Conservation (phyloP, 1,284 basidiomycete genomes). For the Fomitiporia mediterranea region DNA sequence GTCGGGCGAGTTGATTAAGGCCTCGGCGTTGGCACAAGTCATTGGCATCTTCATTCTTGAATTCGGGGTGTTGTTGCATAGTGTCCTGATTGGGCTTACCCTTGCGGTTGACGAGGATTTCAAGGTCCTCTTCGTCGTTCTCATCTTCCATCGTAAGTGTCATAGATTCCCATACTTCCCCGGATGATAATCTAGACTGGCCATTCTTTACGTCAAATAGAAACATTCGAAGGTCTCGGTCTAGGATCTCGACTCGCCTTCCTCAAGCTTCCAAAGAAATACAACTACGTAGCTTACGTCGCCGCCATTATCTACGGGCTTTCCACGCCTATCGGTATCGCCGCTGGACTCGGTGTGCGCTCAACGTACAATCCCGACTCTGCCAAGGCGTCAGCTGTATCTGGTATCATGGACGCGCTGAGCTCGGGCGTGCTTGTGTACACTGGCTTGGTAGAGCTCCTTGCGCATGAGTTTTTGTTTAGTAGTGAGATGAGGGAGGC, state of each 20-base stretch:
- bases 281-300: conserved; percentile 57
- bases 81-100: conserved; percentile 90
- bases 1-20: conserved; percentile 27
- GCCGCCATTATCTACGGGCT: conserved; percentile 71
- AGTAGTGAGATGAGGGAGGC: conserved; percentile 77
- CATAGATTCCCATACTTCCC: background rate
- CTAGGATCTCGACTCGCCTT: conserved; percentile 81
- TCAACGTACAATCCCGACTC: conserved; percentile 78
- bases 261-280: conserved; percentile 57
- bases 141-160: conserved; percentile 81
- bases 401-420: conserved; percentile 80
- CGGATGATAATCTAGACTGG: background rate
- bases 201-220: conserved; percentile 39
- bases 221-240: conserved; percentile 90
- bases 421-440: conserved; percentile 90
- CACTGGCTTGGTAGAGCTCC: conserved; percentile 87
- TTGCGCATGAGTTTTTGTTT: conserved; percentile 92
- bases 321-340: conserved; percentile 82
- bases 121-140: conserved; percentile 82
- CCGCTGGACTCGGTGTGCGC: conserved; percentile 80
- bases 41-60: conserved; percentile 85
- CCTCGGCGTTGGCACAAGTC: conserved; percentile 65
- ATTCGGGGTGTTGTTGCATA: conserved; percentile 91
- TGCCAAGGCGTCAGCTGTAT: conserved; percentile 71
- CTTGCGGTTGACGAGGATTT: conserved; percentile 84